These are phyloP conservation scores for Aegilops umbellulata DNA, from an alignment of 176 grass and related monocot genomes.

Conservation along the genomic window DNA sequence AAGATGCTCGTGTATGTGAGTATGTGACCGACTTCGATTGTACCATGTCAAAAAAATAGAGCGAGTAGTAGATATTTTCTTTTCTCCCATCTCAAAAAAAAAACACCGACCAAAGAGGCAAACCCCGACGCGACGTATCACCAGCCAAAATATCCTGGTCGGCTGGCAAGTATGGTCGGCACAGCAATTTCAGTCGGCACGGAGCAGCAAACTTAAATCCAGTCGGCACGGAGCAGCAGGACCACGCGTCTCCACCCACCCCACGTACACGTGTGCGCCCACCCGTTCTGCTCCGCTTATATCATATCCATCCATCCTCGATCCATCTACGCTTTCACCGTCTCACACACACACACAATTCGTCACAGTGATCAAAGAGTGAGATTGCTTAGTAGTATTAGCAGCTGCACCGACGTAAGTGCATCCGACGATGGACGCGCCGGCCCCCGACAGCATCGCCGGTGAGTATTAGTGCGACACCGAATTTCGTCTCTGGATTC, in stretches of 20 bases:
- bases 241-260: slow-evolving; percentile 36
- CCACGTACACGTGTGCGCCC: slow-evolving; percentile 27
- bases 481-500: not conserved
- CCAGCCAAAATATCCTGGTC: not conserved
- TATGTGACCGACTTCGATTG: too few species aligned
- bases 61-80: too few species aligned
- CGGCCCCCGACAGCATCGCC: slow-evolving; percentile 29
- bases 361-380: too few species aligned
- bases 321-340: not conserved
- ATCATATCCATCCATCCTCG: not conserved
- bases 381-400: too few species aligned
- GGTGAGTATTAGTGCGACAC: slow-evolving; percentile 14
- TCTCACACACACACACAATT: not conserved
- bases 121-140: not conserved
- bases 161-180: too few species aligned
- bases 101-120: not conserved
- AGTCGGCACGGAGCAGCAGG: not conserved
- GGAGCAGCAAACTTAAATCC: not conserved
- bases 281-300: not conserved
- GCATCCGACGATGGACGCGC: slow-evolving; percentile 45
- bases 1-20: too few species aligned
- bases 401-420: not conserved
- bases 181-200: slow-evolving; percentile 17
- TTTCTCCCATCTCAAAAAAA: too few species aligned
- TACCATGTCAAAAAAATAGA: too few species aligned